These are phyloP conservation scores for Penicillium sp. DNA, from an alignment of 2,329 filamentous ascomycete species.

Conservation along the genomic window DNA sequence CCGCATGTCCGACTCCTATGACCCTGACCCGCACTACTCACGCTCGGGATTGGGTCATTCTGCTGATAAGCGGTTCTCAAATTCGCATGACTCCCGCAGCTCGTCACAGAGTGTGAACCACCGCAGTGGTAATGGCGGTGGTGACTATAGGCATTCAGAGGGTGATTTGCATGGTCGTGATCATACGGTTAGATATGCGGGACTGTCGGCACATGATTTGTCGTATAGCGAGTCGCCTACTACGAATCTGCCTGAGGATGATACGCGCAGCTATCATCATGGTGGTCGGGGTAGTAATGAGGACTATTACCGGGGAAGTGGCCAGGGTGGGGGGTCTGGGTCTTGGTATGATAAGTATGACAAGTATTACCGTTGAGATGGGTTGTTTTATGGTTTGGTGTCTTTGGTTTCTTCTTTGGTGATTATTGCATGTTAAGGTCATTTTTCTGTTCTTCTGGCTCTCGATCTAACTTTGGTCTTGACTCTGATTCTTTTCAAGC, in stretches of 20 bases:
- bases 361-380: slow-evolving; percentile 24
- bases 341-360: slow-evolving; percentile 26
- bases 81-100: slow-evolving; percentile 29
- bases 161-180: slow-evolving; percentile 33
- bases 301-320: slow-evolving; percentile 40
- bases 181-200: slow-evolving; percentile 21
- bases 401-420: neutral
- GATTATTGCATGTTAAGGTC: neutral
- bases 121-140: slow-evolving; percentile 3
- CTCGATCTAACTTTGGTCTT: neutral
- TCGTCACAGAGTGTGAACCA: slow-evolving; percentile 32
- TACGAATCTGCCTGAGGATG: slow-evolving; percentile 26
- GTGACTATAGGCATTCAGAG: slow-evolving; percentile 40
- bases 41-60: slow-evolving; percentile 17
- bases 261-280: slow-evolving; percentile 27
- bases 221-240: slow-evolving; percentile 27
- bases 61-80: slow-evolving; percentile 8
- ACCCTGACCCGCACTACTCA: slow-evolving; percentile 26
- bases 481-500: slow-evolving; percentile 1
- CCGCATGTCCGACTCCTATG: slow-evolving; percentile 58
- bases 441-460: slow-evolving; percentile 4
- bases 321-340: slow-evolving; percentile 28
- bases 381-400: neutral
- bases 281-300: slow-evolving; percentile 36
- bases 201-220: slow-evolving; percentile 25